phyloP scores from a whole-genome alignment of 306 rosid species.

The Vachellia pachyceras region DNA sequence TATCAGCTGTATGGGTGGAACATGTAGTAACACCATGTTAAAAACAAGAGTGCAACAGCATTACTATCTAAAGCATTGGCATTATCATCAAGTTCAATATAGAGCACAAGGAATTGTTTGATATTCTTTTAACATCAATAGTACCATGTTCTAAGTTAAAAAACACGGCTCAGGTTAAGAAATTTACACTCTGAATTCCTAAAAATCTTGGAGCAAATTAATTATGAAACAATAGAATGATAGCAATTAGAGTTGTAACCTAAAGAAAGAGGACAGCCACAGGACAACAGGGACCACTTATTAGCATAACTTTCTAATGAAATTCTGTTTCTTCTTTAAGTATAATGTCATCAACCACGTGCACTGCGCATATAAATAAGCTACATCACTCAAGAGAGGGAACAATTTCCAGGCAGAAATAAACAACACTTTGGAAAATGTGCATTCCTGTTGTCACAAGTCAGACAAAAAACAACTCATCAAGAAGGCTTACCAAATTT shows the following conservation, averaged over 20 bases:
- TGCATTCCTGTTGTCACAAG: constrained; percentile 11
- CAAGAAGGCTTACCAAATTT: constrained; percentile 68
- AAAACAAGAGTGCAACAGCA: constrained; percentile 8
- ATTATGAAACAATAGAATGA: constrained; percentile 22
- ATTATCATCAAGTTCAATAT: constrained; percentile 1
- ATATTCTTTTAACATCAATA: background rate
- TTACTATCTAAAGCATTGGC: background rate
- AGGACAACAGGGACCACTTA: constrained; percentile 39
- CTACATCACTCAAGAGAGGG: constrained; percentile 32
- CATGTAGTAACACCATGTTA: background rate
- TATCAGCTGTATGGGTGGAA: background rate
- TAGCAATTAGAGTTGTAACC: constrained; percentile 35
- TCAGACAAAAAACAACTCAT: constrained; percentile 19
- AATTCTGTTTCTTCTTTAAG: constrained; percentile 41
- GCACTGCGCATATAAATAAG: constrained; percentile 39
- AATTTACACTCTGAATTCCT: constrained; percentile 22
- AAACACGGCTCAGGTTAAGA: background rate
- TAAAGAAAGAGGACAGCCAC: constrained; percentile 33
- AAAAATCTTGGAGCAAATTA: constrained; percentile 32
- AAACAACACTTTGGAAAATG: constrained; percentile 16
- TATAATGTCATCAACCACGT: constrained; percentile 40
- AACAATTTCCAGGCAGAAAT: constrained; percentile 24
- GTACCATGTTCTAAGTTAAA: constrained; percentile 11
- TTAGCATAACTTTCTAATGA: constrained; percentile 43
- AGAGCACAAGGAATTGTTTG: constrained; percentile 24